Percentiles rank a stretch among this genome's conserved stretches.
phyloP scores from a whole-genome alignment of 2,329 filamentous ascomycete genomes.

The Hymenoscyphus fraxineus region DNA sequence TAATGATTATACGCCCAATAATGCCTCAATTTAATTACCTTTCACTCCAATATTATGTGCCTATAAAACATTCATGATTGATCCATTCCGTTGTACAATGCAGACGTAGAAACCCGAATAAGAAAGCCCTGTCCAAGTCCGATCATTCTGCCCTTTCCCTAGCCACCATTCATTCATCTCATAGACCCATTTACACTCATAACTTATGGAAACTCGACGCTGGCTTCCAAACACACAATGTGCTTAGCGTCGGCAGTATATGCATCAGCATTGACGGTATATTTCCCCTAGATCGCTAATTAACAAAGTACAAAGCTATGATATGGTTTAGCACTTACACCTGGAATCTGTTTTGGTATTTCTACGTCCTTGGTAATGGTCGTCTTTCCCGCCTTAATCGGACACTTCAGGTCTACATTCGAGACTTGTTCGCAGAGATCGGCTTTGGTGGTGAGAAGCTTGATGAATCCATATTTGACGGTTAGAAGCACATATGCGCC shows the following conservation, averaged over 20 bases:
- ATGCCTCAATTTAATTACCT: background rate
- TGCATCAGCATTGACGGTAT: constrained; percentile 84
- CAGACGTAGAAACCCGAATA: background rate
- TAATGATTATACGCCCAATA: background rate
- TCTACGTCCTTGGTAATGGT: constrained; percentile 76
- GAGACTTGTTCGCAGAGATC: constrained; percentile 86
- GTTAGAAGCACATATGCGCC: constrained; percentile 78
- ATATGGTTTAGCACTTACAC: constrained; percentile 54
- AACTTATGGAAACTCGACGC: constrained; percentile 53
- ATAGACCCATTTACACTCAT: background rate
- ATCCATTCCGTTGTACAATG: constrained; percentile 1
- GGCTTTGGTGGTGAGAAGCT: constrained; percentile 73
- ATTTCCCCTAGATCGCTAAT: constrained; percentile 64
- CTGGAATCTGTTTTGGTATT: constrained; percentile 81
- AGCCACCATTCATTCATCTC: background rate
- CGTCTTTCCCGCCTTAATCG: constrained; percentile 74
- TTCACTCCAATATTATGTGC: constrained; percentile 4
- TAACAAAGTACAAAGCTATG: constrained; percentile 21
- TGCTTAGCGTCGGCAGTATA: constrained; percentile 62
- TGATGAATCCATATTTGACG: constrained; percentile 94
- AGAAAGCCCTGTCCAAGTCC: background rate
- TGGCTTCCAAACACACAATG: constrained; percentile 83
- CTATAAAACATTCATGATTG: background rate
- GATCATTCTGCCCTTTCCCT: background rate
- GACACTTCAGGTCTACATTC: constrained; percentile 86